These are phyloP conservation scores for Tetragonia tetragonoides DNA, from an alignment of 148 eudicot genomes.

Conservation along the genomic window DNA sequence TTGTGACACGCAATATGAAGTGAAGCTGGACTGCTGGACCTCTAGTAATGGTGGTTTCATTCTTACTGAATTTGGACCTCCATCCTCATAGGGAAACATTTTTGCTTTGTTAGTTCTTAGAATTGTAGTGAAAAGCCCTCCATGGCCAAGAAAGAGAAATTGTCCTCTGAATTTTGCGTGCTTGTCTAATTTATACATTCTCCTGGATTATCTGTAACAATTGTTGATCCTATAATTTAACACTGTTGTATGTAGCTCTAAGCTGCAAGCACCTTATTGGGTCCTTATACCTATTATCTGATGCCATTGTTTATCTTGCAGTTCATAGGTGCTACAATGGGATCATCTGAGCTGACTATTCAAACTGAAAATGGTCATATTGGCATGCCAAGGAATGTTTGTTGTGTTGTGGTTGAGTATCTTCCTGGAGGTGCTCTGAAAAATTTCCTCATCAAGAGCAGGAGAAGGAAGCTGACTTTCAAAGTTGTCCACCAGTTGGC, in stretches of 20 bases:
- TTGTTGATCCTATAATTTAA: not conserved
- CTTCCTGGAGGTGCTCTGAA: slow-evolving; percentile 92
- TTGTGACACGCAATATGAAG: not conserved
- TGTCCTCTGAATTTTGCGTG: not conserved
- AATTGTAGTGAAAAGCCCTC: not conserved
- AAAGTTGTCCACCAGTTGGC: slow-evolving; percentile 80
- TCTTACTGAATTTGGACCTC: not conserved
- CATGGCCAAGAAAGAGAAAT: not conserved
- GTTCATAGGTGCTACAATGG: slow-evolving; percentile 94
- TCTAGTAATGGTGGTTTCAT: not conserved
- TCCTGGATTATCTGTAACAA: too few relatives aligned
- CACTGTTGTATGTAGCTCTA: not conserved
- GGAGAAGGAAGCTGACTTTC: slow-evolving; percentile 77
- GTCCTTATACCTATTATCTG: slow-evolving; percentile 5
- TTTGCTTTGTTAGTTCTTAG: not conserved
- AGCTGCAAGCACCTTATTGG: not conserved
- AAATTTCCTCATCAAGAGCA: slow-evolving; percentile 71
- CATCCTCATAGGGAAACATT: not conserved
- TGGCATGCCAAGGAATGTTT: slow-evolving; percentile 71
- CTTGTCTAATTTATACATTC: not conserved
- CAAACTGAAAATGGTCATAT: slow-evolving; percentile 78
- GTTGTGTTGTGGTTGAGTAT: slow-evolving; percentile 89
- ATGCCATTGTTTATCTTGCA: slow-evolving; percentile 30
- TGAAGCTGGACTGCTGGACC: not conserved
- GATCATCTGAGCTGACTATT: slow-evolving; percentile 64